phyloP scores from a whole-genome alignment of 371 early-diverging fungal genomes.

The Rhizopus sp. region DNA sequence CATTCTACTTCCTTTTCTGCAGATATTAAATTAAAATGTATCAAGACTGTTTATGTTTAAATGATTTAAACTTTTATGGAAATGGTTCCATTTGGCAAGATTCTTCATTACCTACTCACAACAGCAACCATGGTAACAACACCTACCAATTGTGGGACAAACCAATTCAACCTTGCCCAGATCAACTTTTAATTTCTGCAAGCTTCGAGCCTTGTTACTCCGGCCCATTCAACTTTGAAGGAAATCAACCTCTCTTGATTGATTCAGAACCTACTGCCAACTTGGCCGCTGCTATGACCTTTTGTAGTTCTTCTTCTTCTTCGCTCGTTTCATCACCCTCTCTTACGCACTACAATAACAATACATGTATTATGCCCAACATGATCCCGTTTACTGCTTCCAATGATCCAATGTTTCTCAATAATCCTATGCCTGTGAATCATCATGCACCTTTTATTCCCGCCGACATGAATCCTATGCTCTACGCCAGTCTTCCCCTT shows the following conservation, averaged over 20 bases:
- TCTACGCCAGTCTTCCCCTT: not conserved
- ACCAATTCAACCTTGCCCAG: not conserved
- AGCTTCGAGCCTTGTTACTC: not conserved
- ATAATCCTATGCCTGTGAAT: no score
- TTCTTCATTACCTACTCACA: not conserved
- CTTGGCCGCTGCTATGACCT: not conserved
- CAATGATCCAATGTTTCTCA: no score
- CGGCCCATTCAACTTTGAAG: no score
- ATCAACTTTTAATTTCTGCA: not conserved
- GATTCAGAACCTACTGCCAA: not conserved
- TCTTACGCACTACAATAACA: not conserved
- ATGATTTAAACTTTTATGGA: conserved; percentile 2
- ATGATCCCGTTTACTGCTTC: not conserved
- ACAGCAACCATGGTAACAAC: not conserved
- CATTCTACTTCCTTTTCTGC: not conserved
- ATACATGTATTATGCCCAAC: not conserved
- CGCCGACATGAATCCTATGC: not conserved
- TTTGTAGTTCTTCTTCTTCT: conserved; percentile 4
- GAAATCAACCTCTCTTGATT: not conserved
- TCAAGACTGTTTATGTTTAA: conserved; percentile 1
- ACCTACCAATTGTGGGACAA: not conserved
- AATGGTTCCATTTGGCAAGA: not conserved
- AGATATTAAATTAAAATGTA: not conserved
- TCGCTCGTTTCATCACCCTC: conserved; percentile 1
- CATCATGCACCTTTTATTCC: not conserved